Evolutionary conservation across 2,329 filamentous ascomycete genomes (phyloP).

Genomic region (Botryotinia calthae): DNA sequence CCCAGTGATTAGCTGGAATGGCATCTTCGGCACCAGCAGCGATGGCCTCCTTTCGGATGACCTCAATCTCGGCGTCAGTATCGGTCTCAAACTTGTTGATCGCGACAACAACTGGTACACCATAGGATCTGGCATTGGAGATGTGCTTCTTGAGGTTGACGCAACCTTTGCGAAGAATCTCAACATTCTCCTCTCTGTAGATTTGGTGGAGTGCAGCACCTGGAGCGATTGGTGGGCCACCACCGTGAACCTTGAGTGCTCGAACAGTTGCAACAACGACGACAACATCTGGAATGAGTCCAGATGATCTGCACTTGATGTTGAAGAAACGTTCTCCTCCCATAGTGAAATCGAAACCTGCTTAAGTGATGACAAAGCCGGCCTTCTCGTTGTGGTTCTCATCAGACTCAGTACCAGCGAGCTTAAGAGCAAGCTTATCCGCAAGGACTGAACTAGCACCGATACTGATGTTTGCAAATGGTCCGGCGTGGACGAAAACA

Average conservation of each 20-base stretch:
- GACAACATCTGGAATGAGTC: conserved; percentile 87
- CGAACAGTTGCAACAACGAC: conserved; percentile 95
- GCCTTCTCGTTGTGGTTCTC: conserved; percentile 80
- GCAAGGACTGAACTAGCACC: conserved; percentile 94
- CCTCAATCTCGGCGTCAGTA: conserved; percentile 84
- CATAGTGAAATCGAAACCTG: conserved; percentile 99
- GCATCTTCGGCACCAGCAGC: conserved; percentile 92
- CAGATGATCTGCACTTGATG: conserved; percentile 97
- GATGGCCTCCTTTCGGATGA: conserved; percentile 86
- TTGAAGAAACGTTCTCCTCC: conserved; percentile 99
- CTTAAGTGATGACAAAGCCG: conserved; percentile 94
- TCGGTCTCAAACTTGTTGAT: conserved; percentile 97
- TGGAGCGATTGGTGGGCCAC: conserved; percentile 87
- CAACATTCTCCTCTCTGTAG: conserved; percentile 91
- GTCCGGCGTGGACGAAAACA: conserved; percentile 94
- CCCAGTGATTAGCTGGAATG: conserved; percentile 94
- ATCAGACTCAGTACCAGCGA: conserved; percentile 88
- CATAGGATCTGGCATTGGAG: conserved; percentile 81
- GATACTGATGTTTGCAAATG: conserved; percentile 98
- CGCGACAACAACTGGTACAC: conserved; percentile 90
- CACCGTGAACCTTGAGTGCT: conserved; percentile 94
- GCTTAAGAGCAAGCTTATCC: conserved; percentile 92
- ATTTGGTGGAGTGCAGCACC: conserved; percentile 82
- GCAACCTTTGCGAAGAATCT: conserved; percentile 84
- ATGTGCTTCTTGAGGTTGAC: conserved; percentile 97